Conservation (phyloP, 345 rosid genomes). For the Boechera divaricarpa region DNA sequence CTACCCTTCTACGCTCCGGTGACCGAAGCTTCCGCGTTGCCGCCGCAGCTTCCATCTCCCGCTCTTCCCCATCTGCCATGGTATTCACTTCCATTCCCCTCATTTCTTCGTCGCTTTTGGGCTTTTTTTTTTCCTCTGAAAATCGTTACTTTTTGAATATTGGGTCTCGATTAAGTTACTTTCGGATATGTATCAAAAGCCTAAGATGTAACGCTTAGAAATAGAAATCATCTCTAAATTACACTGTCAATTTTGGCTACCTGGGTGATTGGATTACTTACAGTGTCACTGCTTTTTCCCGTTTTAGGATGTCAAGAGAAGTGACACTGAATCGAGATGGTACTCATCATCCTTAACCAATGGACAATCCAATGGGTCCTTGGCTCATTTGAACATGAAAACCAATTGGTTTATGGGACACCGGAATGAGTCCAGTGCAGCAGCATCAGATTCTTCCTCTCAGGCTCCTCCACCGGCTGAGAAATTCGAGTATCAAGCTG, state of each 20-base stretch:
- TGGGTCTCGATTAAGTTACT: neutral
- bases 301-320: conserved; percentile 54
- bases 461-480: conserved; percentile 62
- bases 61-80: conserved; percentile 48
- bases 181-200: neutral
- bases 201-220: neutral
- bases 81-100: conserved; percentile 40
- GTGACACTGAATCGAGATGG: conserved; percentile 56
- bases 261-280: conserved; percentile 7
- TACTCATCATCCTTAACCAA: conserved; percentile 60
- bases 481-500: conserved; percentile 96
- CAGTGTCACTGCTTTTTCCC: neutral
- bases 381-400: conserved; percentile 45
- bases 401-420: conserved; percentile 50
- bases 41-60: conserved; percentile 49
- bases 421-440: conserved; percentile 70
- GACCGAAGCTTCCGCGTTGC: conserved; percentile 48
- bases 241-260: neutral
- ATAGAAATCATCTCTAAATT: neutral
- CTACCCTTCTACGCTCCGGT: conserved; percentile 56
- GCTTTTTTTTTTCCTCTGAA: neutral
- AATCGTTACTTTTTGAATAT: conserved; percentile 8
- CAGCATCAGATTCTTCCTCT: conserved; percentile 66
- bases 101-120: neutral
- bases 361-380: conserved; percentile 46